Evolutionary conservation across 306 rosid species (phyloP), one percentile per base, ranked within the genome.

Genomic region (Trichosanthes truncata): DNA sequence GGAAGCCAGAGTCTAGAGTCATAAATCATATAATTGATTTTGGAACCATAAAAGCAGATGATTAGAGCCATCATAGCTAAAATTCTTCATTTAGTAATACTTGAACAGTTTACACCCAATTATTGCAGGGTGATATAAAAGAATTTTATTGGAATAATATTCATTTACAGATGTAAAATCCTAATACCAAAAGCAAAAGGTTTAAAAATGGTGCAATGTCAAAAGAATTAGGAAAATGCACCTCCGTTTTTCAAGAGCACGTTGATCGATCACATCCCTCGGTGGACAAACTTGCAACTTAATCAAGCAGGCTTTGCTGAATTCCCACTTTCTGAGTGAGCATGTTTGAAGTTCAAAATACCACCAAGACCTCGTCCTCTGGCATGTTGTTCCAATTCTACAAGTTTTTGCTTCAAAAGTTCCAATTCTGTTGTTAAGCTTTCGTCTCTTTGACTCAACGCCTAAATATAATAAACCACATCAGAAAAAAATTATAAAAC

Each of bases 301-400:
- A 80, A 80, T 94, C 89, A 91, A 79, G 92, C 93, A 53, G 91
- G 78, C 80, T 91, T 88, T 63, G 59, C 87, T 26, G 84, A 25
- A 84, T 87, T 84, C 55, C 78, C 87, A 60, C 31, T 83, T 81
- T 92, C 93, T 9, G 76, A 35, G 35, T 71, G 78, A 53, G 81
- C 75, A 1, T 77, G 84, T 82, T 83, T 89, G 82, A 91, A 78
- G 74, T 91, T 84, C 79, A 94, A 82, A 74, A 92, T 77, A 48
- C 93, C 92, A 63, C 89, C 35, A 21, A 95, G 90, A 62, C 98
- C 98, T 83, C 84, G 82, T 83, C 85, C 92, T 89, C 86, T 85
- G 23, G 95, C 88, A 31, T 89, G 84, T 81, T 84, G 86, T 82
- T 92, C 98, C 78, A 95, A 74, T 86, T 91, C 98, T 85, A 83